Percentiles rank a stretch among this genome's conserved stretches.
phyloP scores from a whole-genome alignment of 306 rosid species.

The Vicia sativa region DNA sequence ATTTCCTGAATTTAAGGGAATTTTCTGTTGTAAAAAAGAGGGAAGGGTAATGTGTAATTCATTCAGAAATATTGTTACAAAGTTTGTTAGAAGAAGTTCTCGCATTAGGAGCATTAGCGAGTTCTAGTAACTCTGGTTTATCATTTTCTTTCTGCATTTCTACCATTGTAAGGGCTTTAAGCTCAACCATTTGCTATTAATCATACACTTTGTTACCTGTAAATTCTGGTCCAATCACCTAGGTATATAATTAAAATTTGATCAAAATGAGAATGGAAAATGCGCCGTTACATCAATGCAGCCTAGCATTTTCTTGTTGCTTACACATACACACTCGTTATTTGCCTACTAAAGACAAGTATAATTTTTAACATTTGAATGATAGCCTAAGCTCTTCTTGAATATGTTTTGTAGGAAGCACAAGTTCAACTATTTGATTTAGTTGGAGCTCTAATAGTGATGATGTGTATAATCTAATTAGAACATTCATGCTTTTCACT shows the following conservation, averaged over 20 bases:
- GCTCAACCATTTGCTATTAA: too few relatives aligned
- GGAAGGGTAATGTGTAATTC: too few relatives aligned
- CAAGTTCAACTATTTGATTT: conserved; percentile 18
- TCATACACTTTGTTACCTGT: too few relatives aligned
- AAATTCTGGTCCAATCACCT: too few relatives aligned
- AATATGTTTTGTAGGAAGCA: conserved; percentile 6
- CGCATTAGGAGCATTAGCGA: too few relatives aligned
- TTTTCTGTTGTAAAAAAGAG: too few relatives aligned
- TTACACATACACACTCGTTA: background rate
- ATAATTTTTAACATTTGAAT: conserved; percentile 1
- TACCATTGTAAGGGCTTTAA: too few relatives aligned
- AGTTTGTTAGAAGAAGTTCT: too few relatives aligned
- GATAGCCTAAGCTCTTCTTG: background rate
- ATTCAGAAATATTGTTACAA: too few relatives aligned
- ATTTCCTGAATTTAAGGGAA: too few relatives aligned
- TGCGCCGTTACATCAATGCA: background rate
- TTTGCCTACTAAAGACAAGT: background rate
- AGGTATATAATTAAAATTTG: background rate
- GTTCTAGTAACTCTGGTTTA: too few relatives aligned
- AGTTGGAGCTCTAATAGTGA: background rate
- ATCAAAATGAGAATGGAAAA: conserved; percentile 22
- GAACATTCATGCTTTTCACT: background rate
- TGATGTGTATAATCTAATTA: background rate
- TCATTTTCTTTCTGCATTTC: too few relatives aligned
- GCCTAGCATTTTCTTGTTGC: background rate